phyloP scores from a whole-genome alignment of 2,329 filamentous ascomycete genomes.

The Elsinoe arachidis region DNA sequence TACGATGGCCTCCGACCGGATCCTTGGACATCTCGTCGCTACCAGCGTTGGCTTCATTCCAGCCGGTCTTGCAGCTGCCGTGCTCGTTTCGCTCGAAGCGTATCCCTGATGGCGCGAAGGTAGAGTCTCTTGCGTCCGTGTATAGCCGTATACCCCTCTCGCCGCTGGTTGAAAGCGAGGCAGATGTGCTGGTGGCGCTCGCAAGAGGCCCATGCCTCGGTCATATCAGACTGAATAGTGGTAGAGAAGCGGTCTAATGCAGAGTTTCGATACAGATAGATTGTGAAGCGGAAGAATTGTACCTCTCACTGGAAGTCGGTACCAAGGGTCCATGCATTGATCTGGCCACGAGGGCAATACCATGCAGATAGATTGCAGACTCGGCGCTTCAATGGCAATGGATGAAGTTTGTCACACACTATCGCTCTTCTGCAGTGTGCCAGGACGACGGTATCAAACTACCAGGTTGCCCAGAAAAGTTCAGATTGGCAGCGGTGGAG shows the following conservation, averaged over 20 bases:
- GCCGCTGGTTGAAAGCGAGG: not conserved
- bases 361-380: not conserved
- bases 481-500: not conserved
- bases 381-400: not conserved
- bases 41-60: not conserved
- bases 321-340: not conserved
- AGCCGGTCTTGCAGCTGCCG: not conserved
- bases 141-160: constrained; percentile 1
- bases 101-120: not conserved
- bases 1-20: not conserved
- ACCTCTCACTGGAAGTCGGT: not conserved
- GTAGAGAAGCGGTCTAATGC: not conserved
- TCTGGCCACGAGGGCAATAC: not conserved
- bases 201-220: not conserved
- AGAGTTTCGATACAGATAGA: not conserved
- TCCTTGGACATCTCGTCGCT: not conserved
- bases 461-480: not conserved
- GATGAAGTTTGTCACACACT: not conserved
- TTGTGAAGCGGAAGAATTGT: not conserved
- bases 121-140: not conserved
- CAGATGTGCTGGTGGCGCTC: not conserved
- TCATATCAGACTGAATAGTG: not conserved
- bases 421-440: not conserved
- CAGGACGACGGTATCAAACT: not conserved
- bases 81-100: not conserved